These are phyloP conservation scores for Ceriops decandra DNA, from an alignment of 345 rosid genomes.

Conservation along the genomic window DNA sequence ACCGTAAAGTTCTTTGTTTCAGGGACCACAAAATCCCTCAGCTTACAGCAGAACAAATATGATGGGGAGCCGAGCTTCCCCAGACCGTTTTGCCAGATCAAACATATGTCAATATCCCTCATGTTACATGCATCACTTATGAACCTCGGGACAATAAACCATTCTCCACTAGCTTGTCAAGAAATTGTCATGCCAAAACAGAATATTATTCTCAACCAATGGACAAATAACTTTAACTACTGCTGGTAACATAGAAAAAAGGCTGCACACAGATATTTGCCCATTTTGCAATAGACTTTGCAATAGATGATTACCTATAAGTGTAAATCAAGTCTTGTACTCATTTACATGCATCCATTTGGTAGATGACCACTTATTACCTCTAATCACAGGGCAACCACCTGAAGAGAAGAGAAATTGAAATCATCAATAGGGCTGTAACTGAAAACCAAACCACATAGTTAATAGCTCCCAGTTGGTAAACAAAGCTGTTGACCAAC, in stretches of 20 bases:
- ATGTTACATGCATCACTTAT: too few species aligned
- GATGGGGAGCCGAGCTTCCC: too few species aligned
- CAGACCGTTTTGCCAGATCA: too few species aligned
- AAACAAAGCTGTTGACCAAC: conserved; percentile 36
- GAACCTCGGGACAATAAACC: background rate
- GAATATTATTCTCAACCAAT: background rate
- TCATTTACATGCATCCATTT: conserved; percentile 88
- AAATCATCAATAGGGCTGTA: background rate
- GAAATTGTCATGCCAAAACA: background rate
- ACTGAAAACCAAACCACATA: conserved; percentile 1
- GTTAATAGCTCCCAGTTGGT: background rate
- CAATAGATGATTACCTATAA: conserved; percentile 28
- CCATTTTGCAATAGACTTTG: conserved; percentile 1
- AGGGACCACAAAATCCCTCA: background rate
- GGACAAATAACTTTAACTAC: background rate
- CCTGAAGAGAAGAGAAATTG: conserved; percentile 40
- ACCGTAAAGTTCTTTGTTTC: too few species aligned
- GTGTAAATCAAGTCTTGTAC: conserved; percentile 44
- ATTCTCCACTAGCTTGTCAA: background rate
- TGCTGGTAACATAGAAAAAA: background rate
- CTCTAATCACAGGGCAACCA: conserved; percentile 87
- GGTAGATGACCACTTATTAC: conserved; percentile 97
- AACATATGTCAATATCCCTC: background rate
- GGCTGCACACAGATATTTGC: background rate
- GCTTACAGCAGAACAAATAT: background rate